phyloP scores from a whole-genome alignment of 2,329 filamentous ascomycete genomes.

The Pseudogymnoascus sp. region DNA sequence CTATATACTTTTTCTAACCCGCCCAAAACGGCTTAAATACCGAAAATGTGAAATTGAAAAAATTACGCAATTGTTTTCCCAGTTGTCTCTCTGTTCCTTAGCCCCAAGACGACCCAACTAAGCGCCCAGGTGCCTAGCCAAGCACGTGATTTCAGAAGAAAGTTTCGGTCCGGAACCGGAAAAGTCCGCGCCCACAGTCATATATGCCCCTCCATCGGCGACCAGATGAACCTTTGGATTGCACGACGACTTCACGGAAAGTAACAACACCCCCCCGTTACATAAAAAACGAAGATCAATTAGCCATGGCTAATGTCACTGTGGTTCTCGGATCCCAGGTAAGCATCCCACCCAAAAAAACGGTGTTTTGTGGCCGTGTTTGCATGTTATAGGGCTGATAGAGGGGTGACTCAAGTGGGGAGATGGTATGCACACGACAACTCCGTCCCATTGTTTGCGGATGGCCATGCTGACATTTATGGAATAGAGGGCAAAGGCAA shows the following conservation, averaged over 20 bases:
- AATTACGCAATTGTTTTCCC: neutral
- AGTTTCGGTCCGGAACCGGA: conserved; percentile 3
- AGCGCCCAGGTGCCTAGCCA: neutral
- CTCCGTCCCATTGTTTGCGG: neutral
- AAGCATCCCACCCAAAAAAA: neutral
- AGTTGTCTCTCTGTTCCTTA: neutral
- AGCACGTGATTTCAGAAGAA: neutral
- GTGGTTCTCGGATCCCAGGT: conserved; percentile 8
- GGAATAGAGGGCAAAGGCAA: conserved; percentile 10
- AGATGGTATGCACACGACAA: conserved; percentile 7
- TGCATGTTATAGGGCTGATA: conserved; percentile 1
- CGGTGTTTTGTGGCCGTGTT: neutral
- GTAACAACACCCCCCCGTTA: conserved; percentile 3
- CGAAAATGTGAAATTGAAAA: neutral
- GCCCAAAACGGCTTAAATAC: neutral
- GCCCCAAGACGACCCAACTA: neutral
- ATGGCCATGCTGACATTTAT: neutral
- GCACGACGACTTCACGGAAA: conserved; percentile 8
- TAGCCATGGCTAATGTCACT: conserved; percentile 9
- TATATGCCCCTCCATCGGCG: conserved; percentile 3
- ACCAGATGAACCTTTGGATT: conserved; percentile 3
- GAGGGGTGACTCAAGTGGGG: conserved; percentile 9
- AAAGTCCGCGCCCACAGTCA: neutral
- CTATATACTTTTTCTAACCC: neutral
- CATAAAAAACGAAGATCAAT: conserved; percentile 9